A percentile compares a stretch with the other conserved stretches of the same genome.
Conservation (phyloP, 805 yeast species). For the Pichia ethanolica region DNA sequence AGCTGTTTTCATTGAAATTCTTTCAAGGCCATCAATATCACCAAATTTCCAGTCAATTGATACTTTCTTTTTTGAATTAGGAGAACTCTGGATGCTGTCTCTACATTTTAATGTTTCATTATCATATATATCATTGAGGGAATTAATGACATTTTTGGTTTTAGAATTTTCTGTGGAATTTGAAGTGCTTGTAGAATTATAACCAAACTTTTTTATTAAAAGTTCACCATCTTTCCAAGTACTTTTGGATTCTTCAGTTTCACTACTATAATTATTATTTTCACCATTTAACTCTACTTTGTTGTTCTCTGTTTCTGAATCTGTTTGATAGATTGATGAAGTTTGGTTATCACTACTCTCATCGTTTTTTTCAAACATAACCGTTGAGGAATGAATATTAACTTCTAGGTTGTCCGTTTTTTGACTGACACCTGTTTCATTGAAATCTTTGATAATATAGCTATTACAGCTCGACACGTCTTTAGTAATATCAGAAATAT, state of each 20-base stretch:
- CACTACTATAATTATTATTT: background rate
- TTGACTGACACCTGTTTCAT: too few relatives aligned
- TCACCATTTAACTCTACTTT: too few relatives aligned
- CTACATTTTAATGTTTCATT: background rate
- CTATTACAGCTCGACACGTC: too few relatives aligned
- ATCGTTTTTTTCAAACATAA: background rate
- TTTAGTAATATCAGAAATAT: too few relatives aligned
- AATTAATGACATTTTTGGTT: background rate
- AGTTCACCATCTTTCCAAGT: conserved; percentile 20
- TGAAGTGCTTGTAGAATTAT: conserved; percentile 12
- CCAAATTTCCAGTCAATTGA: conserved; percentile 5
- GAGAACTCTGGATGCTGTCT: too few relatives aligned
- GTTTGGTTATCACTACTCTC: background rate
- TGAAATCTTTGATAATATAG: too few relatives aligned
- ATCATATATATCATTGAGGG: background rate
- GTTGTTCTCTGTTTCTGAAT: background rate
- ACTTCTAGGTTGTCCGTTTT: too few relatives aligned
- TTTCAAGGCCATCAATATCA: conserved; percentile 7
- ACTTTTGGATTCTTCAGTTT: conserved; percentile 1
- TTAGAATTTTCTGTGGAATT: background rate
- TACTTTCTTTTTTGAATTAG: background rate
- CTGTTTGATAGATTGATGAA: background rate
- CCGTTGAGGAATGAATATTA: background rate
- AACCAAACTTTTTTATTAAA: conserved; percentile 19
- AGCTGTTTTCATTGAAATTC: background rate